Base-by-base conservation (phyloP, 371 early-diverging fungal genomes). In the Nosema granulosis region DNA sequence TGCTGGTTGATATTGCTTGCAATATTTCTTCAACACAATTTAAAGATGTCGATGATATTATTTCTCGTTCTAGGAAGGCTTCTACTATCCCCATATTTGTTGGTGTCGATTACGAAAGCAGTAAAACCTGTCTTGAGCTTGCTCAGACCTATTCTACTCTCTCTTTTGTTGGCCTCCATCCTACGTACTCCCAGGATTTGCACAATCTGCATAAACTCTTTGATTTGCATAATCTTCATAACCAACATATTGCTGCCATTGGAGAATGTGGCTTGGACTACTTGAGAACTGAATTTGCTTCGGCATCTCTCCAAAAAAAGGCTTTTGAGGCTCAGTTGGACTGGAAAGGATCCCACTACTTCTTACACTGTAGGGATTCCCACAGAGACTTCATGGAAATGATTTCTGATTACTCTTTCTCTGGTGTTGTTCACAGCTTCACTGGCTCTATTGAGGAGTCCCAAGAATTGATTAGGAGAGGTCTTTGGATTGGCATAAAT, bases 351-450 rank as follows among this genome's bases (percentile, higher is more conserved):
- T 31, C 71, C 12, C 74, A 78, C 20, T 86, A 82, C 68, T 87
- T 89, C 71, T 79, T 88, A 34, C 89, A 89, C 70, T 84, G 82
- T 54, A 82, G 89, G 43, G 65, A 81, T 38, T 84, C 86, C 18
- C 81, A 84, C 57, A 67, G 80, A 29, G 84, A 86, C 63, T 88
- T 88, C 77, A 68, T 83, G 24, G 80, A 81, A 22, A 71, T 87
- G 18, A 43, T 87, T 29, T n/a, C 22, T 54, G 74, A 82, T 50
- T 80, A 82, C 24, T 16, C 1, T 20, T 58, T 80, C 18, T 56
- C 65, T 24, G 96, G 95, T 29, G 93, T 95, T 0, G 93, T 95
- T 24, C 97, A 97, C 78, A 92, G 92, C 0, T 94, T 93, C 80
- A 92, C 92, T 3, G 94, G 94, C 0, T 84, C 88, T 0, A 18